Evolutionary conservation across 176 grass and related monocot species (phyloP), one percentile per base, ranked within the genome.

Genomic region (Aegilops umbellulata): DNA sequence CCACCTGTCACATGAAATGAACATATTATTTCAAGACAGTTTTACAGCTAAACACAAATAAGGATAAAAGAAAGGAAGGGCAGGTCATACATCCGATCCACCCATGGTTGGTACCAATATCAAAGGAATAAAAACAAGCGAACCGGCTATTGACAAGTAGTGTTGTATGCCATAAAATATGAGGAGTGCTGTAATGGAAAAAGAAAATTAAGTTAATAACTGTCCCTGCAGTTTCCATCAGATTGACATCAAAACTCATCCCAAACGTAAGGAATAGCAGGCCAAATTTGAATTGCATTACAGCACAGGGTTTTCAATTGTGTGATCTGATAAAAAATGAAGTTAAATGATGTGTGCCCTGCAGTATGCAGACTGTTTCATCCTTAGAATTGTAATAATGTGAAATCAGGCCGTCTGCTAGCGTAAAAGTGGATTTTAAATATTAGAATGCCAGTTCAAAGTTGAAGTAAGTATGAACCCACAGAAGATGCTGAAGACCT

Each of bases 51-150:
- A 84, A 82, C 26, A 38, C 31, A 88, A 83, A 65, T 65, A 64
- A 88, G 51, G 62, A 35, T 47, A 88, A 80, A 85, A 88, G 51
- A 88, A 85, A 83, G 78, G 49, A 85, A 75, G 7, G 36, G 72
- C 70, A 83, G 77, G 8, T 65, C 92, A 78, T 99, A 99, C 97
- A 90, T 96, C 97, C 82, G 92, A 92, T 73, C 97, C 97, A 22
- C 97, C 97, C 97, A 99, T 99, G 51, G 85, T 69, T 61, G 97
- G 94, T 71, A 99, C 94, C 84, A 99, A 87, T 82, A 99, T 92
- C 92, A 99, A 91, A 86, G 97, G 97, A 86, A 93, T 92, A 93
- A 99, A 96, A 75, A 99, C 90, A 87, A 99, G 94, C 4, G 97
- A 99, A 88, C 97, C 97, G 85, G 85, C 90, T 83, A 99, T 92